Evolutionary conservation across 2,329 filamentous ascomycete species (phyloP), one percentile per base, ranked within the genome.

Genomic region (Aspergillus calidoustus): DNA sequence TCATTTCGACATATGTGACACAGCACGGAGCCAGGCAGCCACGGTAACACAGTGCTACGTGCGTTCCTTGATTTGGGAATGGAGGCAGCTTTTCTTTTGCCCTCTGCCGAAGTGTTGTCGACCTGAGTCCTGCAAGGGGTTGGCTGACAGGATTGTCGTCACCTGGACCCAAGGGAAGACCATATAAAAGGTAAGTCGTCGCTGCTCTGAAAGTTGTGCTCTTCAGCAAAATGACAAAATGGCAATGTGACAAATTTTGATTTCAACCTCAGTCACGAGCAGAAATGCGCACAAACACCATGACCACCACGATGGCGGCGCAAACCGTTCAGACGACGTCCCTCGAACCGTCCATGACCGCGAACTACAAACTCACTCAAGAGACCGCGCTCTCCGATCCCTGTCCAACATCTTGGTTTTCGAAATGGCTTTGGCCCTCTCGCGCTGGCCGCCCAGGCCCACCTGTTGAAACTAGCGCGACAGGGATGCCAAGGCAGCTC

Each of bases 341-440:
- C 46, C 15, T n/a, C 38, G 48, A 57, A 41, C 34, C 15, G 31
- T 50, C 46, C 51, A 34, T 44, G 46, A 13, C 56, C n/a, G 17
- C 52, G 19, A 50, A 31, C 25, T 64, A 54, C 43, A 30, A 48
- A 19, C 57, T 54, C 11, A 7, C 59, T 13, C 57, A 56, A 13
- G 55, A 57, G 15, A 54, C 19, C 46, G 22, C 44, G 4, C 49
- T 60, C 11, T 51, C 50, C 17, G 48, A 59, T 25, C 34, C 51
- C 7, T 64, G 65, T 44, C 34, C 67, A 11, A 15, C 65, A 1
- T 49, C 50, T 7, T 60, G 63, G n/a, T 57, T 66, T 23, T 63
- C 63, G 3, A 66, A 67, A 54, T 68, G 66, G 66, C 49, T 68
- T 2, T 65, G 63, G 64, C 64, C 64, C 19, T 57, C 22, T 13